Conservation (phyloP, 441 rosid species). For the Croton laevigatus region DNA sequence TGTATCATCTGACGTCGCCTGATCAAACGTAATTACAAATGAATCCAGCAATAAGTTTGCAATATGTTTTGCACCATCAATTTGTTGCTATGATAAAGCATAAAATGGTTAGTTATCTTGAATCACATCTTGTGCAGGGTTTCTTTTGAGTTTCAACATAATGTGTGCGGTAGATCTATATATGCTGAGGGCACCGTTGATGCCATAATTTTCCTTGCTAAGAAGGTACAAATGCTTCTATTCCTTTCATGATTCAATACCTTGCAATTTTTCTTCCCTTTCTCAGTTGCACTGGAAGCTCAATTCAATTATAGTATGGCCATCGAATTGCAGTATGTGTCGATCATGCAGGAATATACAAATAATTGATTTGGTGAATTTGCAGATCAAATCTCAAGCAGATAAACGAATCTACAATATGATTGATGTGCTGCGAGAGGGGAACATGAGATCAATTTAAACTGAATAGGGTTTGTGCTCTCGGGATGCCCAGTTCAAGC, state of each 20-base stretch:
- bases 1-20: conserved; percentile 83
- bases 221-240: conserved; percentile 48
- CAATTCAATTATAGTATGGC: background rate
- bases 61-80: background rate
- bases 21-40: conserved; percentile 63
- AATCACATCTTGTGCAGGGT: conserved; percentile 46
- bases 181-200: conserved; percentile 96
- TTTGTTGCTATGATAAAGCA: background rate
- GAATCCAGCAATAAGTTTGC: background rate
- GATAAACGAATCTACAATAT: conserved; percentile 71
- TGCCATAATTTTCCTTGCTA: conserved; percentile 79
- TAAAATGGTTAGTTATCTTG: background rate
- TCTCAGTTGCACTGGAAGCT: background rate
- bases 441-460: conserved; percentile 62
- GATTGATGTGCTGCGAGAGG: conserved; percentile 87
- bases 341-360: background rate
- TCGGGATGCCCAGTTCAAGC: too few species aligned
- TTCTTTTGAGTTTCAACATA: conserved; percentile 94
- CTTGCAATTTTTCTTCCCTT: background rate
- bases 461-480: too few species aligned
- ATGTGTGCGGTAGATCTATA: conserved; percentile 92
- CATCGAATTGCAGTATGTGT: background rate
- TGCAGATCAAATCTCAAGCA: conserved; percentile 54
- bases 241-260: background rate
- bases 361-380: conserved; percentile 13